These are phyloP conservation scores for Fusarium metavorans DNA, from an alignment of 2,329 filamentous ascomycete species.

Conservation along the genomic window DNA sequence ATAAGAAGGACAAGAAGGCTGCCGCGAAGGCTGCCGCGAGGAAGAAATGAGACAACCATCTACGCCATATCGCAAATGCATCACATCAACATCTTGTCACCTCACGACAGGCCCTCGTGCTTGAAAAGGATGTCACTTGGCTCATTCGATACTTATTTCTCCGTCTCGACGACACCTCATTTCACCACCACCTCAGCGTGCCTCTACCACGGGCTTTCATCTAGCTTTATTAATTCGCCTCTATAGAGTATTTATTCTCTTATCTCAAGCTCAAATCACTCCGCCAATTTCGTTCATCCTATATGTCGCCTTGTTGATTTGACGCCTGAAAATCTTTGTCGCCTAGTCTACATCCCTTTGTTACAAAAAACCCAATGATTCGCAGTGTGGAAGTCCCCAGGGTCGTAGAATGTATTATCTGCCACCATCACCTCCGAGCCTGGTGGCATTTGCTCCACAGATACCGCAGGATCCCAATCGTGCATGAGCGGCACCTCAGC, in stretches of 20 bases:
- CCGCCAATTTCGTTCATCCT: background rate
- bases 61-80: background rate
- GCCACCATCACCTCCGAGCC: background rate
- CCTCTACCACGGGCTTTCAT: background rate
- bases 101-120: background rate
- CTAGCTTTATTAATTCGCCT: slow-evolving; percentile 17
- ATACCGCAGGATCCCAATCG: background rate
- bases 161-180: background rate
- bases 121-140: background rate
- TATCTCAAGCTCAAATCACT: background rate
- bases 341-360: background rate
- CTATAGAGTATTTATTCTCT: slow-evolving; percentile 16
- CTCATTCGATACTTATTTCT: background rate
- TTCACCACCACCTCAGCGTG: slow-evolving; percentile 2
- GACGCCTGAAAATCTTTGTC: background rate
- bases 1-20: slow-evolving; percentile 56
- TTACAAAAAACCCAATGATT: slow-evolving; percentile 33
- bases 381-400: slow-evolving; percentile 24
- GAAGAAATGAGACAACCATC: slow-evolving; percentile 24
- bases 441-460: background rate
- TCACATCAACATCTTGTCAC: background rate
- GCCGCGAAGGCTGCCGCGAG: slow-evolving; percentile 51
- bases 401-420: slow-evolving; percentile 1
- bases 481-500: background rate
- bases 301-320: background rate